These are phyloP conservation scores for Trichoderma sp. DNA, from an alignment of 2,329 filamentous ascomycete species.

Conservation along the genomic window DNA sequence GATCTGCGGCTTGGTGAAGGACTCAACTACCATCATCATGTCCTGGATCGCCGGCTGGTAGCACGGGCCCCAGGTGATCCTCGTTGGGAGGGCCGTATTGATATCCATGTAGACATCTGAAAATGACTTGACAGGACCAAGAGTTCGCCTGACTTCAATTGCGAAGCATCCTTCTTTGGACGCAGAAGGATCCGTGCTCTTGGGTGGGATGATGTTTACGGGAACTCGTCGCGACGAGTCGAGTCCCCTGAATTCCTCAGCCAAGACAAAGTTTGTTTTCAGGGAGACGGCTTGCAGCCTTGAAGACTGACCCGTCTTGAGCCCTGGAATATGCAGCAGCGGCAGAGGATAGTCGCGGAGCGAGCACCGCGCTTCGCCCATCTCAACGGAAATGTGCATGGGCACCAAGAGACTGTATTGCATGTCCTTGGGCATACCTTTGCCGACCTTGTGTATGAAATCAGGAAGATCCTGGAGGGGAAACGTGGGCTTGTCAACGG, in stretches of 20 bases:
- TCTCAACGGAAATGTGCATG: slow-evolving; percentile 84
- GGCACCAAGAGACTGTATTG: slow-evolving; percentile 87
- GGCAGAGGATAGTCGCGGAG: slow-evolving; percentile 93
- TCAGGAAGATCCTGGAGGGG: slow-evolving; percentile 77
- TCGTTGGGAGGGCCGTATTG: slow-evolving; percentile 87
- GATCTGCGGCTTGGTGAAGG: slow-evolving; percentile 92
- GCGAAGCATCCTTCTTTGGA: slow-evolving; percentile 68
- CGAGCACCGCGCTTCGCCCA: slow-evolving; percentile 85
- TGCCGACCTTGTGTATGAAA: slow-evolving; percentile 88
- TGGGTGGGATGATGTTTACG: slow-evolving; percentile 80
- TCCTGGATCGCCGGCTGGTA: slow-evolving; percentile 98
- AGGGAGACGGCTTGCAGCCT: slow-evolving; percentile 80
- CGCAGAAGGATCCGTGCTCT: slow-evolving; percentile 55
- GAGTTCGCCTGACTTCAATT: slow-evolving; percentile 85
- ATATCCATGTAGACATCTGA: slow-evolving; percentile 91
- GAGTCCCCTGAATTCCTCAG: slow-evolving; percentile 83
- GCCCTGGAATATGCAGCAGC: slow-evolving; percentile 82
- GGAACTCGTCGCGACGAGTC: slow-evolving; percentile 79
- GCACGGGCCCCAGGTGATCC: slow-evolving; percentile 95
- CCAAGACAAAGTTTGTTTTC: slow-evolving; percentile 90
- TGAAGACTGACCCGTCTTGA: slow-evolving; percentile 77
- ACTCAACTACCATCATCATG: slow-evolving; percentile 99
- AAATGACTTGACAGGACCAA: slow-evolving; percentile 94
- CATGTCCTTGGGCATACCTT: slow-evolving; percentile 92
- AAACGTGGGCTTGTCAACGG: slow-evolving; percentile 91